Evolutionary conservation across 441 rosid genomes (phyloP), one percentile per base, ranked within the genome.

Genomic region (Corymbia citriodora): DNA sequence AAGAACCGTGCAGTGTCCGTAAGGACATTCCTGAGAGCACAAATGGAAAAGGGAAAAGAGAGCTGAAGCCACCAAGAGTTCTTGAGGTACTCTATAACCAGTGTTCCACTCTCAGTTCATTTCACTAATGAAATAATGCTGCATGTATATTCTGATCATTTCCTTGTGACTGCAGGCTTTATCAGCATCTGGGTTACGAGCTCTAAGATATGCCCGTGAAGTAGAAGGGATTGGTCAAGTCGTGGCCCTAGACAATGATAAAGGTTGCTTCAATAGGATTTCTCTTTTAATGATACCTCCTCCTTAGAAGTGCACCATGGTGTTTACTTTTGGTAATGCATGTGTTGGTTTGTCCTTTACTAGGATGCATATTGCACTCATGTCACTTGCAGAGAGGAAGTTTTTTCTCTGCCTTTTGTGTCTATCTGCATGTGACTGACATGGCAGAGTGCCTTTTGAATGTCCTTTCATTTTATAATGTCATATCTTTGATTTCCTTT

Each of bases 101-200:
- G n/a, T 79, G n/a, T 45, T 40, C 57, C 89, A 48, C 85, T 89
- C 68, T 87, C 87, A n/a, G 79, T 90, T 72, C 54, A 25, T 85
- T 90, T 89, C 52, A 74, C 11, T 59, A 12, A 50, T 68, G 88
- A 49, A 63, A 27, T 87, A n/a, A 25, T 87, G 53, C 52, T 54
- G 27, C 81, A n/a, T 79, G 68, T 89, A 21, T 86, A 89, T 61
- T 87, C 17, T 89, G 52, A 63, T 88, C 27, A 50, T 88, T 85
- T 48, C 70, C 72, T 89, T 93, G 48, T 61, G 88, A 87, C 88
- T 92, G 72, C 91, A 98, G 99, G 99, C 99, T 27, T 88, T 98
- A 91, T 96, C 99, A 49, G 99, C 99, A 90, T 98, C 99, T 12
- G 99, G 99, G 88, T 92, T 98, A 90, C 94, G 99, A 92, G 98